Base-by-base conservation (phyloP, 805 yeast species). In the Hermanozyma aechmeae region DNA sequence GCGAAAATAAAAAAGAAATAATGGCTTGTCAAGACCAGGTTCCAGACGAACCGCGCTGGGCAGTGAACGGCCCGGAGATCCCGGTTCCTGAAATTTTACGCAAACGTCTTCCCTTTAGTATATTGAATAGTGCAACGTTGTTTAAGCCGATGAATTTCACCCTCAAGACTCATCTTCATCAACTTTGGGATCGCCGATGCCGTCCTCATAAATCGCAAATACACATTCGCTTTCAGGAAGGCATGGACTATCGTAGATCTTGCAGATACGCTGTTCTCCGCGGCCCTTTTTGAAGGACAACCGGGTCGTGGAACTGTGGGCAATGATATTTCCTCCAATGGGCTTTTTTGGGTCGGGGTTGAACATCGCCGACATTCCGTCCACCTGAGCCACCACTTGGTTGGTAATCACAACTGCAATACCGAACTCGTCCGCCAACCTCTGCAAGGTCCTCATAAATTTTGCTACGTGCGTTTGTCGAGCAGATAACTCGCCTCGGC, bases 331-430 rank as follows among this genome's bases (percentile, higher is more conserved):
- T 45, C 98, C 98, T 37, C 98, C 98, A 42, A 92, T 89, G 12
- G 98, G 98, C 54, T 92, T 92, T 55, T 92, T 92, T 11, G 97
- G 96, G 54, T 92, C 98, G 1, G 96, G 95, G 44, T 87, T 86
- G 53, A 77, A 87, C 62, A 75, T 61, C 16, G 73, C 68, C 24
- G 75, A 75, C 47, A 93, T 93, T 2, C 89, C 92, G 49, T 92
- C 98, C 13, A 92, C 98, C 56, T 87, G 96, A 4, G 97, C 96
- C 5, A 85, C 96, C 14, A 92, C 98, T 56, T 92, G 98, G 58
- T 92, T 92, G 24, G 68, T 62, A 26, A 92, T 85, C 5, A 92
- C 86, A 7, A 89, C 95, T 0, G 97, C 98, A 33, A 92, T 85
- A 26, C 98, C 98, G 57, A 83, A 92, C 60, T 89, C 97, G 56